Base-by-base conservation (phyloP, 306 rosid species). In the Casuarina equisetifolia region DNA sequence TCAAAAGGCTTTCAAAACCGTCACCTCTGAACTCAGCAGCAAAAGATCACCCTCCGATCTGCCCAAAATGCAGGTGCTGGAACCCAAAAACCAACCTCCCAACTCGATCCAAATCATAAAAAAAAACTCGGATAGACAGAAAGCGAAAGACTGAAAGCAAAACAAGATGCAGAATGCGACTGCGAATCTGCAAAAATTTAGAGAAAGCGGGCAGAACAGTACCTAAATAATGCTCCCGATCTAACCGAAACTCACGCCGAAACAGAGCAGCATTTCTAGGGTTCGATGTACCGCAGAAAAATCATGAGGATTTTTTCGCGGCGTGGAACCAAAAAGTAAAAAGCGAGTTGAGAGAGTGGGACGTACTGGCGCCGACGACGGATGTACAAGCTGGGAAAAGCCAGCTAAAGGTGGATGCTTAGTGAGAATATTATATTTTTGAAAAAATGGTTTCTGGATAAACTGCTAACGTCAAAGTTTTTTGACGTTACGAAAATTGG, bases 151-250 rank as follows among this genome's bases (percentile, higher is more conserved):
- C 43, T 46, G 48, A 74, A 39, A 75, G 69, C 8, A 80, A 58
- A 75, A 73, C 9, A 75, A 62, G 52, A 59, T 70, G 76, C 39
- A 16, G 6, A 80, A 69, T 77, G 80, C 36, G 52, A 1, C 25
- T 9, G 35, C 36, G 62, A 72, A 25, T 38, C 38, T 16, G 32
- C 32, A 25, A 25, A 25, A 46, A 71, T 45, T 11, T 43, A 16
- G 39, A 48, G 12, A 43, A 44, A n/a, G 52, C 3, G 7, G 35
- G 25, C 3, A 13, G 42, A 76, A 19, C 38, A 5, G 49, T 72
- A 76, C 81, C 75, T 58, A 71, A 44, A 73, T 72, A 68, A 79
- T 39, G 86, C 70, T 6, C 46, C 69, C 87, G 95, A 94, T 89
- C 97, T 87, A 46, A 44, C 55, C n/a, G 66, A 67, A 70, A 59